phyloP scores from a whole-genome alignment of 1,284 basidiomycete species.

The Coniophora puteana region DNA sequence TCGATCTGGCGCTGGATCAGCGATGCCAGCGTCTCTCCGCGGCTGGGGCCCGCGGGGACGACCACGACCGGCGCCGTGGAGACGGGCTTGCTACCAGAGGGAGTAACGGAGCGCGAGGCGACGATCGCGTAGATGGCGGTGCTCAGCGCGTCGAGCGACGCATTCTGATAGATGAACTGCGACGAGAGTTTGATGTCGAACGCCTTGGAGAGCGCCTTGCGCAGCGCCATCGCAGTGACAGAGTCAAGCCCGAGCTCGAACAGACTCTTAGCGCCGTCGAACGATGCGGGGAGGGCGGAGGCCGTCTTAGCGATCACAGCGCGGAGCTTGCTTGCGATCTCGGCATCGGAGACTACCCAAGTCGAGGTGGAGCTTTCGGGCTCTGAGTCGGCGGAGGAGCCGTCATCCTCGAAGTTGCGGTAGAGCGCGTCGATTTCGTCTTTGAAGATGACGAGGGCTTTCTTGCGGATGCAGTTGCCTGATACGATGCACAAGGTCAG shows the following conservation, averaged over 20 bases:
- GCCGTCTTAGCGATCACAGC: conserved; percentile 6
- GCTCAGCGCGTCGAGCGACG: conserved; percentile 7
- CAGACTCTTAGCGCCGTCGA: conserved; percentile 7
- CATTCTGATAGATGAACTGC: conserved; percentile 13
- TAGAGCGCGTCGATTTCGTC: conserved; percentile 12
- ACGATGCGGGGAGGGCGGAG: no score
- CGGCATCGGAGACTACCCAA: conserved; percentile 5
- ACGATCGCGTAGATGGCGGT: conserved; percentile 2
- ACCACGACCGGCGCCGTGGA: no score
- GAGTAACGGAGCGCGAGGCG: not conserved
- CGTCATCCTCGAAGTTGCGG: conserved; percentile 8
- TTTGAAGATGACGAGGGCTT: conserved; percentile 8
- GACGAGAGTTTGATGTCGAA: conserved; percentile 7
- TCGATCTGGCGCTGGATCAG: conserved; percentile 8
- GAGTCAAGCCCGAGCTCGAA: conserved; percentile 13
- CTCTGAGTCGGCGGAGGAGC: not conserved
- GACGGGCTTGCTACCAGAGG: no score
- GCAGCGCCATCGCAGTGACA: conserved; percentile 10
- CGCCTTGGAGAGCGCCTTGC: conserved; percentile 9
- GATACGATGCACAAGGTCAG: no score
- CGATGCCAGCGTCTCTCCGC: conserved; percentile 3
- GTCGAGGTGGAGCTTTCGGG: conserved; percentile 6
- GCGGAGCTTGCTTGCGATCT: conserved; percentile 6
- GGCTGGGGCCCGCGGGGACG: not conserved
- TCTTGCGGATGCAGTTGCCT: conserved; percentile 14